phyloP scores from a whole-genome alignment of 495 filamentous ascomycete genomes.

The Penicillium subrubescens region DNA sequence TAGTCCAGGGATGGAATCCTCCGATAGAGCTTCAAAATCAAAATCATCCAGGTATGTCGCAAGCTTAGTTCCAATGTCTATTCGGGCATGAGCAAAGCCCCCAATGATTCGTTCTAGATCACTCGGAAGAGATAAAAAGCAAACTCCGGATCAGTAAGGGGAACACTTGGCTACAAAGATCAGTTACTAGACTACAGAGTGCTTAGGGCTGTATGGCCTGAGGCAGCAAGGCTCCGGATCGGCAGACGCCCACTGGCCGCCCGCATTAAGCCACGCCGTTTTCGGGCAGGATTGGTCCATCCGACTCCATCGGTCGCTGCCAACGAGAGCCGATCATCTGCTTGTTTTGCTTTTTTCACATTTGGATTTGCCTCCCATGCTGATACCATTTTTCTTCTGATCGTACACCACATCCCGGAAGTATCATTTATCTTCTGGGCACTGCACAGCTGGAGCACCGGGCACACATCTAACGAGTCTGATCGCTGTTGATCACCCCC shows the following conservation, averaged over 20 bases:
- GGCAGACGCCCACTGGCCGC: not conserved
- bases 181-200: not conserved
- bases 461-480: not conserved
- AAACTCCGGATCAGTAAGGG: no score
- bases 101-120: no score
- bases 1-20: no score
- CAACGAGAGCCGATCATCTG: constrained; percentile 1
- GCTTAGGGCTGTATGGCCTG: not conserved
- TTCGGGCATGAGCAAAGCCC: no score
- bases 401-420: not conserved
- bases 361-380: not conserved
- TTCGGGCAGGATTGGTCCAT: constrained; percentile 2
- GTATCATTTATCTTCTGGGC: not conserved
- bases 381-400: not conserved
- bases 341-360: constrained; percentile 7
- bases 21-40: no score
- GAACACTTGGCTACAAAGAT: no score
- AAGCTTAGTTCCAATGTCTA: no score
- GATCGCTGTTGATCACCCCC: constrained; percentile 17
- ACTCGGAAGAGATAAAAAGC: no score
- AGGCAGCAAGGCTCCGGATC: constrained; percentile 1
- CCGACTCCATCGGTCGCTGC: not conserved
- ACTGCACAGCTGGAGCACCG: not conserved
- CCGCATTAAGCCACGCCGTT: constrained; percentile 6
- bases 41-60: no score